Percentiles rank a stretch among this genome's conserved stretches.
These are phyloP conservation scores for Spathaspora arborariae DNA, from an alignment of 805 yeast genomes.

Conservation along the genomic window DNA sequence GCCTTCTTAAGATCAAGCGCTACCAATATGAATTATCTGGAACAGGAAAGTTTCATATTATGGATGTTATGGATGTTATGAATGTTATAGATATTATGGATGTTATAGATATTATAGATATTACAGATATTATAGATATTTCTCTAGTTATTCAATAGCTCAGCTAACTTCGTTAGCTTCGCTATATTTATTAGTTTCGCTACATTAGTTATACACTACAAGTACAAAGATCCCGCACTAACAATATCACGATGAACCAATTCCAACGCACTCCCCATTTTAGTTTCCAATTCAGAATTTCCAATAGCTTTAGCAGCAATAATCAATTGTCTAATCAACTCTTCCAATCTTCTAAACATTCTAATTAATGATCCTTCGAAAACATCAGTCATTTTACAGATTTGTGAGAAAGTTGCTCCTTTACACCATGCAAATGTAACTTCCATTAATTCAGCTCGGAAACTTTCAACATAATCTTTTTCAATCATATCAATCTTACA, in stretches of 20 bases:
- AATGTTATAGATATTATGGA: too few species aligned
- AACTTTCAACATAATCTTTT: constrained; percentile 87
- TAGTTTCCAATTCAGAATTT: constrained; percentile 75
- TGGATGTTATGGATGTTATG: too few species aligned
- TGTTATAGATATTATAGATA: too few species aligned
- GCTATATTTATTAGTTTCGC: too few species aligned
- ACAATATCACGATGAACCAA: constrained; percentile 94
- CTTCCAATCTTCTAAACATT: constrained; percentile 92
- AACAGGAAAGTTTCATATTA: neutral
- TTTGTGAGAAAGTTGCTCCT: constrained; percentile 94
- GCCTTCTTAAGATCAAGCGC: neutral
- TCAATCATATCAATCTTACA: constrained; percentile 87
- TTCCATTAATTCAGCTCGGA: constrained; percentile 93
- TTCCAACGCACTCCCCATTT: constrained; percentile 82
- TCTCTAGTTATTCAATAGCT: too few species aligned
- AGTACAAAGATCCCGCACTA: constrained; percentile 90
- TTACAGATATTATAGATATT: too few species aligned
- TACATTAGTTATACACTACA: constrained; percentile 24
- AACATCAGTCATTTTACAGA: constrained; percentile 98
- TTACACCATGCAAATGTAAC: constrained; percentile 96
- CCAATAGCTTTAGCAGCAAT: constrained; percentile 95
- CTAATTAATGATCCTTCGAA: constrained; percentile 96
- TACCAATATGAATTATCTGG: neutral
- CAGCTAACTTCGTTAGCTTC: too few species aligned
- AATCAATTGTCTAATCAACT: constrained; percentile 82